Base-by-base conservation (phyloP, 2,329 filamentous ascomycete genomes). In the Rasamsonia emersonii region DNA sequence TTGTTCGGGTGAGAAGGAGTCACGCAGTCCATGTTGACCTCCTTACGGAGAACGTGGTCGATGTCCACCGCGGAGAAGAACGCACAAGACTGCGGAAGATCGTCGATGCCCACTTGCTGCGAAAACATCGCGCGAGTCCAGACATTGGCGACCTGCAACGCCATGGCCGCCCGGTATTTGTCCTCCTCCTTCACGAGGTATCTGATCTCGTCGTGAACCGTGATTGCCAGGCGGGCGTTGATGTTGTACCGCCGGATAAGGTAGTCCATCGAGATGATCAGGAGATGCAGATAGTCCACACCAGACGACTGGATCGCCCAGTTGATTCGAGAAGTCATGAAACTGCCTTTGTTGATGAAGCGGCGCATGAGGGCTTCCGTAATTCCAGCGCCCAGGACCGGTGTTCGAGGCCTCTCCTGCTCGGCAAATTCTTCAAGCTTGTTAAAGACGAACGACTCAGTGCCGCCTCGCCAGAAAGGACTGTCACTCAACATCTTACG, bases 301-400 rank as follows among this genome's bases (percentile, higher is more conserved):
- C 93, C 91, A 0, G 85, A 93, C 1, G 88, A 95, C 51, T 98
- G 91, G 46, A 98, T 96, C 3, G 91, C 91, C 91, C 91, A 98
- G 54, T 98, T 98, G 62, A 98, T 96, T 19, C 93, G 80, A 11
- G 83, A 93, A 1, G 91, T 95, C 64, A 98, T 80, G 62, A 94
- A 98, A 14, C 81, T 85, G 20, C 88, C 86, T 51, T 85, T 91
- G 58, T 74, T 84, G 47, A 98, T 79, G 51, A 82, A 93, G 10
- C 84, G 79, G 32, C 79, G 72, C 80, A 93, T 93, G 13, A 98
- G 66, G 0, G 93, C 91, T 62, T 98, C 86, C 0, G 91, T 98
- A 44, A 98, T 98, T 10, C 88, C 89, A 7, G 91, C 91, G 3
- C 86, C 91, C 3, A 98, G 71, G 0, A 95, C 88, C 0, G 91